Evolutionary conservation across 352 stramenopile species (phyloP), one percentile per base, ranked within the genome.

Genomic region (Phytophthora kernoviae): DNA sequence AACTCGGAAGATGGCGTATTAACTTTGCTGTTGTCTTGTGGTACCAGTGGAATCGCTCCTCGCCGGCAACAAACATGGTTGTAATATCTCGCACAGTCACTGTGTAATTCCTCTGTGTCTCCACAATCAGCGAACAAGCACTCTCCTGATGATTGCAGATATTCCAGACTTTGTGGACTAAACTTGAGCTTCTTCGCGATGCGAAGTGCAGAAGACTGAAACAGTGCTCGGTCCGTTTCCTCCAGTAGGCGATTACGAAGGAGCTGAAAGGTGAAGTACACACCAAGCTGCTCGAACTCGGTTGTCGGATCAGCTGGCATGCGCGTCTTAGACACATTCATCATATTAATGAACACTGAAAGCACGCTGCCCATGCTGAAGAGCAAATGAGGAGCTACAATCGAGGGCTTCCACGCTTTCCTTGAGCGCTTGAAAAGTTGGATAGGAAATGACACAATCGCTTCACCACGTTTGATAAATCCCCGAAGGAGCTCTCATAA

Each of bases 41-140:
- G 27, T 90, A 84, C 81, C 79, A 88, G 27, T 88, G 79, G 45
- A 86, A 88, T 0, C 76, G 67, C 24, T 91, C 81, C 27, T 90
- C 79, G 0, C 76, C 77, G 7, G 67, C 43, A 12, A 73, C 53
- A 48, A 88, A 86, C 1, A 91, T 52, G 0, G 75, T 62, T 9
- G 60, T 46, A 4, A 81, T 64, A 5, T 55, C 44, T 36, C 46
- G 56, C 36, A 49, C 45, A 20, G 59, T 68, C 6, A 88, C 61
- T 26, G 52, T 4, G 72, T 66, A 41, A 75, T 76, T 2, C 79
- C 79, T 75, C 63, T 0, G 62, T 75, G 11, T 87, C 77, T 20
- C 65, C 69, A 18, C 70, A 80, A 48, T 87, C 75, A 9, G 68
- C 73, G 46, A 81, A 85, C 9, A 81, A 59, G 36, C 63, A 55